phyloP scores from a whole-genome alignment of 2,329 filamentous ascomycete species.

The Penicillium vulpinum region DNA sequence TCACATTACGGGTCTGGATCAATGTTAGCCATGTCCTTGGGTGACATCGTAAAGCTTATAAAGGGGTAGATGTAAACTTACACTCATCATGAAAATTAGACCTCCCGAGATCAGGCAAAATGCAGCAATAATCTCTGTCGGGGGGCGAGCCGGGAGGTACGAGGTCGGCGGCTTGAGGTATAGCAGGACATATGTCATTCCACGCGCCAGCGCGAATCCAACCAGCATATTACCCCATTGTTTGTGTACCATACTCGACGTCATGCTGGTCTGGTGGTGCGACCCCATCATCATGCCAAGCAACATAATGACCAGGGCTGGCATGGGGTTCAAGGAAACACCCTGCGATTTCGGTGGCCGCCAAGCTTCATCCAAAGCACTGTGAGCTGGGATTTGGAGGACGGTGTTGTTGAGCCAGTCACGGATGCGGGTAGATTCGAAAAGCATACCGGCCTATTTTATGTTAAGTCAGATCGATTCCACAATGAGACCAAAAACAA shows the following conservation, averaged over 20 bases:
- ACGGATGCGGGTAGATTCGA: conserved; percentile 72
- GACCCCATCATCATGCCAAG: conserved; percentile 94
- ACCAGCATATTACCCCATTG: conserved; percentile 89
- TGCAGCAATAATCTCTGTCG: conserved; percentile 81
- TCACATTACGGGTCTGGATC: conserved; percentile 69
- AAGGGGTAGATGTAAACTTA: conserved; percentile 48
- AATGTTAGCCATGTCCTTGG: conserved; percentile 24
- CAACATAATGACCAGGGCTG: conserved; percentile 79
- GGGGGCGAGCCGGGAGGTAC: conserved; percentile 77
- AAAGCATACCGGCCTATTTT: conserved; percentile 71
- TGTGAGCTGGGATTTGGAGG: conserved; percentile 39
- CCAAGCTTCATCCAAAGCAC: conserved; percentile 53
- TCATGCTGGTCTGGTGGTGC: conserved; percentile 79
- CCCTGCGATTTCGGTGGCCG: conserved; percentile 66
- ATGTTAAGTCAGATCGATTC: conserved; percentile 4
- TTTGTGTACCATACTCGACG: conserved; percentile 87
- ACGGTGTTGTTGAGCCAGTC: conserved; percentile 54
- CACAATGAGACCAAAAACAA: neutral
- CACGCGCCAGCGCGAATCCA: conserved; percentile 75
- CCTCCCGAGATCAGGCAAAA: conserved; percentile 89
- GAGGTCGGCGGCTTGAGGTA: conserved; percentile 81
- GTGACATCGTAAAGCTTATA: neutral
- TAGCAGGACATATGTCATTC: conserved; percentile 74
- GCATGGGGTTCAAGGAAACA: conserved; percentile 83
- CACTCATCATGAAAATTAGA: conserved; percentile 87